A percentile compares a stretch with the other conserved stretches of the same genome.
Evolutionary conservation across 2,329 filamentous ascomycete genomes (phyloP).

Genomic region (Fusarium equiseti): DNA sequence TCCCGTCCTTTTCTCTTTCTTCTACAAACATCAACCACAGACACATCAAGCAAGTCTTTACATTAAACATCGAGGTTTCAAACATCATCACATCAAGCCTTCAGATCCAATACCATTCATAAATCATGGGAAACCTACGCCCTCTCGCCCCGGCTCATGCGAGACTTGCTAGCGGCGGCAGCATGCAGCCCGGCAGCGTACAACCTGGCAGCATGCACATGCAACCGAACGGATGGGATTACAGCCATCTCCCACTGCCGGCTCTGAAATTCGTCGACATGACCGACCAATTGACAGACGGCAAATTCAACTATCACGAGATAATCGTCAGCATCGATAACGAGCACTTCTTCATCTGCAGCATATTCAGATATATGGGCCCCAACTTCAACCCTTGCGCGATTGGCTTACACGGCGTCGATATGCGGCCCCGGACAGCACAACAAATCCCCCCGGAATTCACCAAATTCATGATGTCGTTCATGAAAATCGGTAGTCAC

Average conservation of each 20-base stretch:
- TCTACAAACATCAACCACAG: neutral
- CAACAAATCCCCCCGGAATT: neutral
- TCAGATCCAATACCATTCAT: neutral
- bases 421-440: neutral
- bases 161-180: too few species aligned
- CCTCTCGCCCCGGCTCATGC: neutral
- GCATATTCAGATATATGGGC: neutral
- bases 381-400: neutral
- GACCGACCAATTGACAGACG: too few species aligned
- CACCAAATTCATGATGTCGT: neutral
- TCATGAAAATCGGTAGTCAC: too few species aligned
- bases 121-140: neutral
- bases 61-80: too few species aligned
- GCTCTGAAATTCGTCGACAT: too few species aligned
- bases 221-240: too few species aligned
- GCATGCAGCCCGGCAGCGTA: too few species aligned
- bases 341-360: neutral
- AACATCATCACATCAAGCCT: neutral
- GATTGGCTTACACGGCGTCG: accelerated
- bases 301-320: neutral
- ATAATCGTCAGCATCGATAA: neutral
- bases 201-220: too few species aligned
- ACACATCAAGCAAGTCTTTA: too few species aligned
- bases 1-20: neutral
- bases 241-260: too few species aligned